Base-by-base conservation (phyloP, 2,329 filamentous ascomycete species). In the Colletotrichum aenigma region DNA sequence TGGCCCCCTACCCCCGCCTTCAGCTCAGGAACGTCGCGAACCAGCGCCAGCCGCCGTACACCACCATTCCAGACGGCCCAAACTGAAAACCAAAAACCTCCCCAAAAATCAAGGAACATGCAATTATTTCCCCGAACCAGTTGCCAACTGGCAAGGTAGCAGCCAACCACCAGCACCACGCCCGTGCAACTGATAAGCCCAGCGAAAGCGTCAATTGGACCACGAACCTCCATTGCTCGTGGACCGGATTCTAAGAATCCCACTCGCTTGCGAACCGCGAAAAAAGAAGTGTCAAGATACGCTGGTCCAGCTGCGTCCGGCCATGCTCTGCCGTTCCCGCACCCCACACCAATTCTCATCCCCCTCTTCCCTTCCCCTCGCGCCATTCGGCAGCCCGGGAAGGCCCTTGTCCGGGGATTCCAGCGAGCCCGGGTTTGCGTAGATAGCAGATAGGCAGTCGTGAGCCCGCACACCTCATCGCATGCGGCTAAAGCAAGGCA, bases 21-120 rank as follows among this genome's bases (percentile, higher is more conserved):
- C 73, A 69, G 74, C 74, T 73, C 74, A 75, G 74, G 74, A 69
- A 75, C 74, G 64, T 74, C 70, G 56, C 74, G 70, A 75, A 75
- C 74, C 74, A 69, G 70, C 64, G 62, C 64, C 74, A 6, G 30
- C 16, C 32, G 9, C 70, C 56, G 56, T 74, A 74, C 74, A 75
- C 74, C 74, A 75, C 32, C 64, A 65, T 58, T 16, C 3, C 7
- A n/a, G 4, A 32, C 48, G 26, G 43, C 21, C 34, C 48, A 61
- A 71, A 60, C 60, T 24, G 26, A 48, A 55, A 64, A 55, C 28
- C 28, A 28, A 62, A 21, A 56, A 2, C 43, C 43, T 10, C n/a
- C 43, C n/a, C 5, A 36, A 58, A 61, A 64, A 55, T 30, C 58
- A 55, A 62, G 48, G 64, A 73, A 64, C 62, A 52, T 34, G 69